Evolutionary conservation across 176 grass and related monocot genomes (phyloP).

Genomic region (Triticum urartu): DNA sequence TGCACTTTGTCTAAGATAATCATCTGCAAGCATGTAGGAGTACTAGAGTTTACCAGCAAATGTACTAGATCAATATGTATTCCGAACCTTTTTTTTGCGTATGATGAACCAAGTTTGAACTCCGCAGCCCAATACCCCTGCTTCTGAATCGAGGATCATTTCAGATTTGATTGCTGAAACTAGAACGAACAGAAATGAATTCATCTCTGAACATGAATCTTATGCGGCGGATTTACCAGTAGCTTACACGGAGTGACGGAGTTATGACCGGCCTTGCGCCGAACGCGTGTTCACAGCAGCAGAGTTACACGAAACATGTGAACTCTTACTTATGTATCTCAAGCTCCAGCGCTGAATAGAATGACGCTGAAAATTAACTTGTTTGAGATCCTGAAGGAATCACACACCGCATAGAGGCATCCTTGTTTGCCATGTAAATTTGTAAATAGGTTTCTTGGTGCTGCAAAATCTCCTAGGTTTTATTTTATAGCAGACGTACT

Average conservation of each 20-base stretch:
- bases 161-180: neutral
- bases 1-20: neutral
- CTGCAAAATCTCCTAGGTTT: no score
- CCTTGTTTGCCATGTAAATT: no score
- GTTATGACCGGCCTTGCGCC: neutral
- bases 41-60: no score
- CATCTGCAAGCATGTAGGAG: neutral
- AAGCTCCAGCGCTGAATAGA: no score
- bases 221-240: neutral
- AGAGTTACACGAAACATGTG: neutral
- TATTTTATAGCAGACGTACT: no score
- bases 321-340: no score
- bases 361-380: no score
- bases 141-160: neutral
- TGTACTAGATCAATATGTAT: neutral
- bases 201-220: neutral
- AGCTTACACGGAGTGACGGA: neutral
- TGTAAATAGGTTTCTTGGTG: no score
- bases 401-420: no score
- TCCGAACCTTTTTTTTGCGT: neutral
- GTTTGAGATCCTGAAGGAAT: no score
- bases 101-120: neutral
- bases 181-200: neutral
- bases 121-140: neutral
- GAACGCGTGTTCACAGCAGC: neutral